Percentiles rank a stretch among this genome's conserved stretches.
Evolutionary conservation across 352 stramenopile species (phyloP).

Genomic region (Stramenopiles sp.): DNA sequence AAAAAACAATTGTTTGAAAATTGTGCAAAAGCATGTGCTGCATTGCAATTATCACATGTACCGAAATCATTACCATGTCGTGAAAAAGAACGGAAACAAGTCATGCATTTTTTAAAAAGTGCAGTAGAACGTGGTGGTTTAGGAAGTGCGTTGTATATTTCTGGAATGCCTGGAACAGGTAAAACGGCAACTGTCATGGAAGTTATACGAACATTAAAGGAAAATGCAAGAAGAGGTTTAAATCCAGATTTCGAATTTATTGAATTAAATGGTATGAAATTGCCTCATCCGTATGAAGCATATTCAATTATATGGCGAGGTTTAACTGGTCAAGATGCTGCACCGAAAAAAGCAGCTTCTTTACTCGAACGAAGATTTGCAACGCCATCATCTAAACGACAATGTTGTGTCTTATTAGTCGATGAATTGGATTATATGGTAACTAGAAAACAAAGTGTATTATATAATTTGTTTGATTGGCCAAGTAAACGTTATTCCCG

Average conservation of each 20-base stretch:
- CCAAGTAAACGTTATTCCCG: slow-evolving; percentile 24
- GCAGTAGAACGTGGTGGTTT: slow-evolving; percentile 5
- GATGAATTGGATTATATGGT: slow-evolving; percentile 61
- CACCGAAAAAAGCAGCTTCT: slow-evolving; percentile 11
- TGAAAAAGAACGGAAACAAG: slow-evolving; percentile 16
- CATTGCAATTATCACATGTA: slow-evolving; percentile 19
- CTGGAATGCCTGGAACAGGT: slow-evolving; percentile 27
- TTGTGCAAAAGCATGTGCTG: slow-evolving; percentile 8
- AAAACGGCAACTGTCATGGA: slow-evolving; percentile 44
- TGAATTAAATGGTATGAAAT: slow-evolving; percentile 45
- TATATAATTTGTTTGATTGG: slow-evolving; percentile 66
- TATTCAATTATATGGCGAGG: slow-evolving; percentile 43
- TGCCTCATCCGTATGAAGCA: slow-evolving; percentile 38
- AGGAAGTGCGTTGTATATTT: slow-evolving; percentile 23
- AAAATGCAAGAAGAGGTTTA: slow-evolving; percentile 19
- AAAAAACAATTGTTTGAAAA: slow-evolving; percentile 9
- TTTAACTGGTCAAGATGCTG: slow-evolving; percentile 17
- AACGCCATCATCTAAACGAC: slow-evolving; percentile 13
- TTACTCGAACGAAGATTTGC: slow-evolving; percentile 36
- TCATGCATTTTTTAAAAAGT: slow-evolving; percentile 17
- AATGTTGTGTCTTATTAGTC: slow-evolving; percentile 31
- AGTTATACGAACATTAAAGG: slow-evolving; percentile 28
- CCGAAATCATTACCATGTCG: slow-evolving; percentile 17
- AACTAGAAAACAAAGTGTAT: slow-evolving; percentile 41
- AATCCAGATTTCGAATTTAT: slow-evolving; percentile 35